These are phyloP conservation scores for Fusarium sp. DNA, from an alignment of 2,329 filamentous ascomycete genomes.

Conservation along the genomic window DNA sequence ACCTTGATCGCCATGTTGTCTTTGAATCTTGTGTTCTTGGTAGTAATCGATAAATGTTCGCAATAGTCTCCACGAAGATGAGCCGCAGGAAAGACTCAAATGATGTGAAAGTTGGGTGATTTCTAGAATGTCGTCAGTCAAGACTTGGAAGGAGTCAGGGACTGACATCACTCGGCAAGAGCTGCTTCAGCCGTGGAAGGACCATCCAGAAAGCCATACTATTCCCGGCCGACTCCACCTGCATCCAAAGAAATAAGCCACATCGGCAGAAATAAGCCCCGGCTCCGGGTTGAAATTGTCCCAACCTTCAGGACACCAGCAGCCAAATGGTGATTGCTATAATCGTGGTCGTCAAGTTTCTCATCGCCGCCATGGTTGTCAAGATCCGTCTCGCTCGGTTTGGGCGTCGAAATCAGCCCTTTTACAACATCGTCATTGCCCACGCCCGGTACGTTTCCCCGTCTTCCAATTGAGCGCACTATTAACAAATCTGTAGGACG, in stretches of 20 bases:
- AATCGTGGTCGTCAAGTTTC: slow-evolving; percentile 34
- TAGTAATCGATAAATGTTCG: neutral
- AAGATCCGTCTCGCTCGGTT: slow-evolving; percentile 95
- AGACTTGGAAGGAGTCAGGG: slow-evolving; percentile 15
- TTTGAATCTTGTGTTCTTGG: slow-evolving; percentile 36
- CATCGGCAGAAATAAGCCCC: slow-evolving; percentile 56
- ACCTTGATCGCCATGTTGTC: slow-evolving; percentile 54
- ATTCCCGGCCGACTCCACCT: slow-evolving; percentile 4
- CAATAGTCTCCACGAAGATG: neutral
- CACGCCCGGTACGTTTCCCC: slow-evolving; percentile 80
- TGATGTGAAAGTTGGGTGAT: slow-evolving; percentile 24
- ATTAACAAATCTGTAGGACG: slow-evolving; percentile 66
- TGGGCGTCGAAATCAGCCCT: slow-evolving; percentile 86
- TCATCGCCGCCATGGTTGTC: slow-evolving; percentile 78
- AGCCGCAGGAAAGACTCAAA: neutral
- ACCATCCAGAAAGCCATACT: slow-evolving; percentile 9
- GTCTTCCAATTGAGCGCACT: slow-evolving; percentile 1
- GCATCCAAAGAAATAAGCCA: slow-evolving; percentile 40
- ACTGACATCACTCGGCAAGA: slow-evolving; percentile 39
- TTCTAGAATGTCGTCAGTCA: slow-evolving; percentile 35
- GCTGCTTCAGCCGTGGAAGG: slow-evolving; percentile 2
- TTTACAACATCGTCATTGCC: slow-evolving; percentile 97
- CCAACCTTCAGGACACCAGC: slow-evolving; percentile 35
- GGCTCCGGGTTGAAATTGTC: slow-evolving; percentile 51
- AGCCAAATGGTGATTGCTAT: slow-evolving; percentile 11